phyloP scores from a whole-genome alignment of 2,329 filamentous ascomycete species.

The Nemania sp. region DNA sequence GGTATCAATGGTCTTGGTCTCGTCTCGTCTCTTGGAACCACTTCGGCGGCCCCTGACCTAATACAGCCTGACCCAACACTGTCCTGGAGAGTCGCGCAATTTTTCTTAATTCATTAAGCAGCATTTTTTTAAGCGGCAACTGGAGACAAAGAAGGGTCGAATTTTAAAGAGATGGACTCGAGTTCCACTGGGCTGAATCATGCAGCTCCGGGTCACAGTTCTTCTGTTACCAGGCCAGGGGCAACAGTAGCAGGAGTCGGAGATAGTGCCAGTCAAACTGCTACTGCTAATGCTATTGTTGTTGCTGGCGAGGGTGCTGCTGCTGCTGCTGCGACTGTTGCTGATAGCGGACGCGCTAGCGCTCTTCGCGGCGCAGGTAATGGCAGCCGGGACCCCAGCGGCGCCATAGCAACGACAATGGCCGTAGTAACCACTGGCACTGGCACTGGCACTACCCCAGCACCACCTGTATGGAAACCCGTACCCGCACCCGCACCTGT shows the following conservation, averaged over 20 bases:
- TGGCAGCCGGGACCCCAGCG: constrained; percentile 7
- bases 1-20: no score
- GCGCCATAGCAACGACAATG: constrained; percentile 2
- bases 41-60: constrained; percentile 1
- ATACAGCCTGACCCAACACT: constrained; percentile 9
- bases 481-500: constrained; percentile 3
- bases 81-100: background rate
- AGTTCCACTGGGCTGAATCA: constrained; percentile 18
- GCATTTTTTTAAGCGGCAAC: no score
- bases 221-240: background rate
- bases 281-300: background rate
- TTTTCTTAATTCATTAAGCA: no score
- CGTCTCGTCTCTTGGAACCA: background rate
- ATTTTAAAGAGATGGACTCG: constrained; percentile 24
- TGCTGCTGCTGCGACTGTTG: background rate
- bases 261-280: no score
- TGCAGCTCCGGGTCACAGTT: constrained; percentile 19
- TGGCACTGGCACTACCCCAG: constrained; percentile 1
- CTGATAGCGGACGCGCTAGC: constrained; percentile 10
- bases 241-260: constrained; percentile 4
- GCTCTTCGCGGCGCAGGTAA: constrained; percentile 5
- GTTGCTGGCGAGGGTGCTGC: background rate
- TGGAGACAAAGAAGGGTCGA: no score
- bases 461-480: background rate
- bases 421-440: background rate